Conservation (phyloP, 1,139 yeast genomes). For the Insectozyma bohioensis region DNA sequence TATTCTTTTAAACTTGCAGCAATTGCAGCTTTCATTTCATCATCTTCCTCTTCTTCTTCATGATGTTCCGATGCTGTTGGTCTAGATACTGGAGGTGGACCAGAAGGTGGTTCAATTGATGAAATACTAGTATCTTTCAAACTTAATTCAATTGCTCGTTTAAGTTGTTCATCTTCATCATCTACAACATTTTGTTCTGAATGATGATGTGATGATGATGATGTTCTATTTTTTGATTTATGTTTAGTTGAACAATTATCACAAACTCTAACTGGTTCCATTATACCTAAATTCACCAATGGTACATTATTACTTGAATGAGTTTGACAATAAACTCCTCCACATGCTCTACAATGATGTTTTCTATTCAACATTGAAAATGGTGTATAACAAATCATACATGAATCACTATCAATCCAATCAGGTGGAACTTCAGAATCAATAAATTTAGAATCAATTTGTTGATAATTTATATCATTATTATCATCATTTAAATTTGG, state of each 20-base stretch:
- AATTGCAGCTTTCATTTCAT: slow-evolving; percentile 89
- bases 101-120: slow-evolving; percentile 16
- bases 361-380: slow-evolving; percentile 85
- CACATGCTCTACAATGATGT: slow-evolving; percentile 97
- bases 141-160: slow-evolving; percentile 76
- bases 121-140: slow-evolving; percentile 52
- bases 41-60: slow-evolving; percentile 69
- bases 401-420: slow-evolving; percentile 94
- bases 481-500: slow-evolving; percentile 50
- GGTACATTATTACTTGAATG: slow-evolving; percentile 74
- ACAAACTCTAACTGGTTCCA: slow-evolving; percentile 89
- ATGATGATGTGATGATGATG: slow-evolving; percentile 1
- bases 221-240: slow-evolving; percentile 5
- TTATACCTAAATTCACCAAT: slow-evolving; percentile 82
- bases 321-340: slow-evolving; percentile 86
- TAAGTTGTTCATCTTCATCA: slow-evolving; percentile 76
- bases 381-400: slow-evolving; percentile 87
- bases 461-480: slow-evolving; percentile 13
- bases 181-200: slow-evolving; percentile 23
- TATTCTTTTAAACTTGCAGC: slow-evolving; percentile 87
- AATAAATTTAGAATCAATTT: slow-evolving; percentile 46
- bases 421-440: slow-evolving; percentile 96
- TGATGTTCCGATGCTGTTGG: slow-evolving; percentile 12
- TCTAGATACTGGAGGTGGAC: slow-evolving; percentile 13
- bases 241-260: slow-evolving; percentile 76